A percentile compares a stretch with the other conserved stretches of the same genome.
These are phyloP conservation scores for Cyberlindnera subsufficiens DNA, from an alignment of 805 yeast species.

Conservation along the genomic window DNA sequence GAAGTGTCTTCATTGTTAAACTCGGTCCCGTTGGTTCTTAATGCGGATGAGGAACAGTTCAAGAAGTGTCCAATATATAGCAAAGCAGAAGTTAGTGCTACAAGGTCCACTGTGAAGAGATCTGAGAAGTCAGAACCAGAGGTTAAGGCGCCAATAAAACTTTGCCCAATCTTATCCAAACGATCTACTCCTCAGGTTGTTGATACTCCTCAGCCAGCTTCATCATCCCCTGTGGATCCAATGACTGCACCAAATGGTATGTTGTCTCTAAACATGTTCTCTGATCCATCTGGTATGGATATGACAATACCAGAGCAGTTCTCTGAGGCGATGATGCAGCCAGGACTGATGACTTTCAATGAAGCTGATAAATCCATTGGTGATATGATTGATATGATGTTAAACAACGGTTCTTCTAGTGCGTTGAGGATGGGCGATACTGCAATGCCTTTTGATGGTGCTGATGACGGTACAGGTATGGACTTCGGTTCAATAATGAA, in stretches of 20 bases:
- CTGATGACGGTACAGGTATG: slow-evolving; percentile 3
- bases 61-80: slow-evolving; percentile 10
- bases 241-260: not conserved
- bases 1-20: slow-evolving; percentile 15
- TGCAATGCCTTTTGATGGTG: slow-evolving; percentile 1
- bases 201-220: not conserved
- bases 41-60: slow-evolving; percentile 17
- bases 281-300: not conserved
- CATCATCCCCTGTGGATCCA: not conserved
- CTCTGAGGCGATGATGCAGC: not conserved
- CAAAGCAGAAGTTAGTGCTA: slow-evolving; percentile 9
- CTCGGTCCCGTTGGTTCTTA: slow-evolving; percentile 20
- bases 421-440: not conserved
- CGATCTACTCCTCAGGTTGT: not conserved
- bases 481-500: slow-evolving; percentile 17
- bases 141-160: too few species aligned
- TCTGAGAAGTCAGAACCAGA: not conserved
- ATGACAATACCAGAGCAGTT: not conserved
- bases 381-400: slow-evolving; percentile 1
- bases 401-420: not conserved
- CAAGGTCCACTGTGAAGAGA: slow-evolving; percentile 4
- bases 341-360: not conserved
- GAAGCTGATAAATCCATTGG: not conserved
- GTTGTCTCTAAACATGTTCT: not conserved
- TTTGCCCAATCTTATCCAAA: too few species aligned